Evolutionary conservation across 441 rosid genomes (phyloP), one percentile per base, ranked within the genome.

Genomic region (Erodium texanum): DNA sequence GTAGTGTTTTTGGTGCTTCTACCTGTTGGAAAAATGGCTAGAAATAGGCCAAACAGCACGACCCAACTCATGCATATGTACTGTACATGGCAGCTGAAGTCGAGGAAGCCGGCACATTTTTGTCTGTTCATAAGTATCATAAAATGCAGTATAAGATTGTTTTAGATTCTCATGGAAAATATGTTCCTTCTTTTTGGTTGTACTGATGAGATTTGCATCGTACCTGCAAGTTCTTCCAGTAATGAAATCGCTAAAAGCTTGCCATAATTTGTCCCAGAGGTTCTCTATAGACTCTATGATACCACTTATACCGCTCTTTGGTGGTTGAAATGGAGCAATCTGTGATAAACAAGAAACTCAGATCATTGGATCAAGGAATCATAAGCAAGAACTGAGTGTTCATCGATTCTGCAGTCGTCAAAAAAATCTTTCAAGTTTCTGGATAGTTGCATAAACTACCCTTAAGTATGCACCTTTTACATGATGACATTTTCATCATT

Each of bases 51-150:
- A 52, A 92, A 87, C 80, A 92, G 72, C 70, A 85, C 83, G 74
- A 90, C 70, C 96, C 97, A 94, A 80, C 97, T 90, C 77, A 92
- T 72, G 74, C 98, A 94, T 71, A 90, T 80, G 71, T 92, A 89
- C 65, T 89, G 99, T 71, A 89, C 80, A 78, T 92, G 99, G 82
- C 98, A 94, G 62, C 88, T 76, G 76, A 94, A 88, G 78, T 94
- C 90, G 27, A 94, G 89, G 81, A 90, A 87, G 41, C 95, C 80
- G 8, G 75, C 73, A 78, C 98, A 94, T 80, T 88, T 87, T 76
- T 77, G 77, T 74, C 97, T 89, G 86, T 70, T 62, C 18, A 70
- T 20, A 73, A 70, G 24, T 67, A 65, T n/a, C 19, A 7, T 14
- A 7, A 62, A 62, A 24, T 62, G 2, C 24, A 16, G 61, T 59